A percentile compares a stretch with the other conserved stretches of the same genome.
These are phyloP conservation scores for Fraxinus ornus DNA, from an alignment of 305 asterid species.

Conservation along the genomic window DNA sequence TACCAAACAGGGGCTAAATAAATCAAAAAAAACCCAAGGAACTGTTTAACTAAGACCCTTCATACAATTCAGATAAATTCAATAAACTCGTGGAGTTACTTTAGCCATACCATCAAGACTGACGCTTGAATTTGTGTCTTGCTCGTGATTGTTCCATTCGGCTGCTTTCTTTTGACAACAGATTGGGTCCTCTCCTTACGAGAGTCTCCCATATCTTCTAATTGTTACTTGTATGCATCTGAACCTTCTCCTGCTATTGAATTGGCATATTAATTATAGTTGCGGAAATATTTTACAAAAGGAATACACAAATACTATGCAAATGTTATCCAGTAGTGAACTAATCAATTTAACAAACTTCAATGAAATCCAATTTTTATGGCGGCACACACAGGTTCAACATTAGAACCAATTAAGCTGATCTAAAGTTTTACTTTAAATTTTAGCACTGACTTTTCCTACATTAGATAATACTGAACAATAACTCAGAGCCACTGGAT, in stretches of 20 bases:
- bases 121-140: slow-evolving; percentile 44
- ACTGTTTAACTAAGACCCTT: neutral
- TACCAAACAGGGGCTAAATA: no score
- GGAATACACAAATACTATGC: slow-evolving; percentile 13
- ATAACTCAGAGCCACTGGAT: neutral
- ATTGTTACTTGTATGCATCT: neutral
- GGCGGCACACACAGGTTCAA: neutral
- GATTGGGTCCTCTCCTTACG: slow-evolving; percentile 35
- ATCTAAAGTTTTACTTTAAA: neutral
- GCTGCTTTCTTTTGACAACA: slow-evolving; percentile 34
- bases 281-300: slow-evolving; percentile 23
- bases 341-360: neutral
- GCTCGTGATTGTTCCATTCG: slow-evolving; percentile 38
- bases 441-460: neutral
- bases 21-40: neutral
- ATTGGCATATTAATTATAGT: slow-evolving; percentile 12
- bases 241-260: slow-evolving; percentile 8
- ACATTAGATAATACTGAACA: neutral
- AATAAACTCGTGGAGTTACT: neutral
- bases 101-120: slow-evolving; percentile 38
- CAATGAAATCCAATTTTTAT: neutral
- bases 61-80: neutral
- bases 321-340: neutral
- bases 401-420: neutral
- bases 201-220: slow-evolving; percentile 45